phyloP scores from a whole-genome alignment of 2,329 filamentous ascomycete genomes.

The Penicillium fuscoglaucum region DNA sequence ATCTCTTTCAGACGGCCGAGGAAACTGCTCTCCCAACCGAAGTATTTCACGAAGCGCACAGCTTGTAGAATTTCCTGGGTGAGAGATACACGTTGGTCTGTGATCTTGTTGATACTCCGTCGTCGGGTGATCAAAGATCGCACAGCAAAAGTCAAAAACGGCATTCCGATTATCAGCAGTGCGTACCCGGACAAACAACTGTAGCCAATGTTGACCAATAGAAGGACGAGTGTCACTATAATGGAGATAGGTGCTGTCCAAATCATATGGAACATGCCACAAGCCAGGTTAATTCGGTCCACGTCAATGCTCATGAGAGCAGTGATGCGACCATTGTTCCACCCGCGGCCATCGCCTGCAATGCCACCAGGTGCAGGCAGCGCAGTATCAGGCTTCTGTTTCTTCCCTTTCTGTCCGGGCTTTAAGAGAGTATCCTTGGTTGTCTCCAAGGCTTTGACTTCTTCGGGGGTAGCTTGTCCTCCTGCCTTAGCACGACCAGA shows the following conservation, averaged over 20 bases:
- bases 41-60: constrained; percentile 93
- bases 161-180: constrained; percentile 74
- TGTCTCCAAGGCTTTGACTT: constrained; percentile 47
- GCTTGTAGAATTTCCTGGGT: constrained; percentile 91
- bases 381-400: constrained; percentile 33
- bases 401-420: constrained; percentile 33
- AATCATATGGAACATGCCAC: constrained; percentile 82
- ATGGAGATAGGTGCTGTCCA: constrained; percentile 85
- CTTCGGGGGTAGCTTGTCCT: constrained; percentile 57
- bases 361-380: constrained; percentile 50
- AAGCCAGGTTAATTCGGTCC: constrained; percentile 86
- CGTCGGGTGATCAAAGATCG: constrained; percentile 73
- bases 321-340: constrained; percentile 88
- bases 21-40: constrained; percentile 92
- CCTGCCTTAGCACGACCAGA: constrained; percentile 87
- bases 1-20: constrained; percentile 73
- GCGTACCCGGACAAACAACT: constrained; percentile 87
- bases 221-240: constrained; percentile 73
- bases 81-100: constrained; percentile 84
- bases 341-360: constrained; percentile 72
- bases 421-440: constrained; percentile 46
- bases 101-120: constrained; percentile 84
- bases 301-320: constrained; percentile 96
- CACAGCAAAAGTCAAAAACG: constrained; percentile 74
- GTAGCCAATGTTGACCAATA: constrained; percentile 85